These are phyloP conservation scores for Phytophthora lateralis DNA, from an alignment of 352 stramenopile genomes.

Conservation along the genomic window DNA sequence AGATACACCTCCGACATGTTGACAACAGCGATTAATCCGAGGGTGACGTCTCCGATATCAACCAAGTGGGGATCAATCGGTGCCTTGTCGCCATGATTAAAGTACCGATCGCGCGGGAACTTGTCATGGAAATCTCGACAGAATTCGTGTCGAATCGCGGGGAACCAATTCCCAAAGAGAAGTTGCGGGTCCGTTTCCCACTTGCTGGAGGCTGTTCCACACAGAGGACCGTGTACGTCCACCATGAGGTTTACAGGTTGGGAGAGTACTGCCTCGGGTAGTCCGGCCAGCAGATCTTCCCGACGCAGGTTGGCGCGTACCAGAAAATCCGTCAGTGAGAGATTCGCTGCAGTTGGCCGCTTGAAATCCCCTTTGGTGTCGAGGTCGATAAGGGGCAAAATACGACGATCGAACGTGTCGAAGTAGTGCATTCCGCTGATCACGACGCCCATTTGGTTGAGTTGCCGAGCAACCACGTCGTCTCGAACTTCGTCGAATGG, in stretches of 20 bases:
- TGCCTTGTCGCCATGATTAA: constrained; percentile 12
- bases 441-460: constrained; percentile 33
- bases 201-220: constrained; percentile 4
- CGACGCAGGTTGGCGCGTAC: constrained; percentile 26
- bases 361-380: constrained; percentile 12
- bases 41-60: constrained; percentile 26
- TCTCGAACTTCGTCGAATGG: constrained; percentile 32
- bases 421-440: constrained; percentile 29
- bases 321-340: constrained; percentile 21
- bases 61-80: constrained; percentile 30
- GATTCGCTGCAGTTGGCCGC: constrained; percentile 6
- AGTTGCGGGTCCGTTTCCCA: constrained; percentile 27
- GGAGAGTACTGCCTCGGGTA: constrained; percentile 12
- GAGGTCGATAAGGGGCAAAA: constrained; percentile 21
- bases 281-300: constrained; percentile 4
- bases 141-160: constrained; percentile 29
- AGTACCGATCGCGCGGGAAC: constrained; percentile 29
- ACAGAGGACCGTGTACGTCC: constrained; percentile 37
- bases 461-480: constrained; percentile 22
- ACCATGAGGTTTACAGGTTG: constrained; percentile 40
- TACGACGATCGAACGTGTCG: constrained; percentile 20
- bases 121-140: constrained; percentile 28
- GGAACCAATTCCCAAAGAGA: constrained; percentile 33
- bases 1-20: constrained; percentile 37
- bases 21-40: constrained; percentile 32